A percentile compares a stretch with the other conserved stretches of the same genome.
These are phyloP conservation scores for Aspergillus sp. DNA, from an alignment of 2,329 filamentous ascomycete species.

Conservation along the genomic window DNA sequence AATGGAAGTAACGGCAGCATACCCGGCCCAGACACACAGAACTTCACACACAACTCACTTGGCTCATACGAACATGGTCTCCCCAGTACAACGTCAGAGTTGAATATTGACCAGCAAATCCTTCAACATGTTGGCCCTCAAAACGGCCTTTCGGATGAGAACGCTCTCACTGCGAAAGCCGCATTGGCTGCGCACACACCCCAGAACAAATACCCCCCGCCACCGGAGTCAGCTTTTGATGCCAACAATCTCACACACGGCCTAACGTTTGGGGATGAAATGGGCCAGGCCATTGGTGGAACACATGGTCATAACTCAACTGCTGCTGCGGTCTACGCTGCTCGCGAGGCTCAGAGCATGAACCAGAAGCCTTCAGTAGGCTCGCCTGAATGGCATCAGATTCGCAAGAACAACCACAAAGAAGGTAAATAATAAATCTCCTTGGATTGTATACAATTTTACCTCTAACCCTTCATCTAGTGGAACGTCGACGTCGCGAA, in stretches of 20 bases:
- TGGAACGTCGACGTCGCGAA: constrained; percentile 91
- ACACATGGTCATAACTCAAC: constrained; percentile 48
- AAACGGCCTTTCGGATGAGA: constrained; percentile 49
- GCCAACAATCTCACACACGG: constrained; percentile 30
- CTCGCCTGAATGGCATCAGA: constrained; percentile 95
- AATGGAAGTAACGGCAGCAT: constrained; percentile 37
- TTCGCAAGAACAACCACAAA: constrained; percentile 97
- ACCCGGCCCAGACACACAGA: constrained; percentile 26
- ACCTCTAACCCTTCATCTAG: constrained; percentile 42
- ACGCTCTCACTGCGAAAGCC: constrained; percentile 43
- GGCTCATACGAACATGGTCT: constrained; percentile 37
- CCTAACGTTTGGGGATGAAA: constrained; percentile 35
- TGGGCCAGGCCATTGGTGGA: constrained; percentile 33
- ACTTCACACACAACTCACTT: constrained; percentile 29
- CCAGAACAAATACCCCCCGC: constrained; percentile 40
- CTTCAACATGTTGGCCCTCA: constrained; percentile 48
- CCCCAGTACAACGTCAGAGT: constrained; percentile 29
- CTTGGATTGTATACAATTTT: constrained; percentile 17
- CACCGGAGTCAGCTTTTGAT: constrained; percentile 37
- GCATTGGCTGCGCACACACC: constrained; percentile 41
- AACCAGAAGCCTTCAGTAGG: constrained; percentile 81
- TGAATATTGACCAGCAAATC: constrained; percentile 43
- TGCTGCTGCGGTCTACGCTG: constrained; percentile 54
- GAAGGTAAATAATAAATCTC: constrained; percentile 61
- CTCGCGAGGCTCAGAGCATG: constrained; percentile 48